A percentile compares a stretch with the other conserved stretches of the same genome.
Conservation (phyloP, 345 rosid genomes). For the Dovyalis caffra region DNA sequence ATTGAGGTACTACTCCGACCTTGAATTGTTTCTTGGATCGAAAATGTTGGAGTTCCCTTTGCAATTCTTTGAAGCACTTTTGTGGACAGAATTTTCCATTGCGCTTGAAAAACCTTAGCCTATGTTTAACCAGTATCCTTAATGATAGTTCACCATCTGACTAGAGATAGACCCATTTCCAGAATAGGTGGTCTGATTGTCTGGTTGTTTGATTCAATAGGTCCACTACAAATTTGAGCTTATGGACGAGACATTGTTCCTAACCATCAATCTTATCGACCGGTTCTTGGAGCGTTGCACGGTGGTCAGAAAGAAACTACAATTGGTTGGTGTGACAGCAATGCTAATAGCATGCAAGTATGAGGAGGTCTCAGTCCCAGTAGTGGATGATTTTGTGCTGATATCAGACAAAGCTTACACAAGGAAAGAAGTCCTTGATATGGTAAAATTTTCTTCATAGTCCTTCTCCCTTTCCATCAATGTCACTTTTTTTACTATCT, state of each 20-base stretch:
- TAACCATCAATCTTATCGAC: conserved; percentile 78
- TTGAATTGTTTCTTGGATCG: background rate
- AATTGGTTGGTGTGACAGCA: conserved; percentile 90
- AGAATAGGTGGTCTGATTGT: background rate
- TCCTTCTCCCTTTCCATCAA: background rate
- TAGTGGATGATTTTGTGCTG: conserved; percentile 73
- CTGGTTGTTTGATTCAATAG: conserved; percentile 39
- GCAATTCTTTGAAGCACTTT: no score
- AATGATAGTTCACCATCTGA: background rate
- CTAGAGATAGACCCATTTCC: background rate
- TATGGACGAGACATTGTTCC: conserved; percentile 79
- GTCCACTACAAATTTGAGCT: conserved; percentile 93
- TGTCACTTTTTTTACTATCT: background rate
- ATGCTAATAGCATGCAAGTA: conserved; percentile 95
- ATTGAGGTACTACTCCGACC: conserved; percentile 55
- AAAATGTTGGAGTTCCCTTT: background rate
- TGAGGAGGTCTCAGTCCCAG: conserved; percentile 91
- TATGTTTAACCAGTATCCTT: background rate
- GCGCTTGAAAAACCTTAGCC: no score
- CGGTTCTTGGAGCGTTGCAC: conserved; percentile 70
- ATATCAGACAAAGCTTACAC: conserved; percentile 89
- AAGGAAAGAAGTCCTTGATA: conserved; percentile 64
- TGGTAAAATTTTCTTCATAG: conserved; percentile 39
- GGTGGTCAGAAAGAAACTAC: conserved; percentile 78
- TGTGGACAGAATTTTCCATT: no score